Conservation (phyloP, 2,329 filamentous ascomycete species). For the Pestalotiopsis sp. region DNA sequence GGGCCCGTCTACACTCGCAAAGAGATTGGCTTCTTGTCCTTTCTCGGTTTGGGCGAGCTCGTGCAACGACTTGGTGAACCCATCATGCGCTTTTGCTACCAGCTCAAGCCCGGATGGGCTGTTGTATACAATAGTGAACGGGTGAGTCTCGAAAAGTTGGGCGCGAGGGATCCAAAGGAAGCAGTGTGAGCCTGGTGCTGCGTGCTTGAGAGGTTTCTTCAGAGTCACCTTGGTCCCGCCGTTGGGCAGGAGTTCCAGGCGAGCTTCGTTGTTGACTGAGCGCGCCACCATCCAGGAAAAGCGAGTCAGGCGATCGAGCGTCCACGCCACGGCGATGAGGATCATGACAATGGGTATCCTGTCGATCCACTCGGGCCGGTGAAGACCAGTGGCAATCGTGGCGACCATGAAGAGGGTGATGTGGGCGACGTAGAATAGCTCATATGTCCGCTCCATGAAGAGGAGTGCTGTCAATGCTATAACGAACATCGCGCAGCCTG, state of each 20-base stretch:
- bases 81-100: not conserved
- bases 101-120: not conserved
- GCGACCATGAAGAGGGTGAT: not conserved
- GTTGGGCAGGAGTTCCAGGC: not conserved
- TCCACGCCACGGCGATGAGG: constrained; percentile 51
- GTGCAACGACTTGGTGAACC: not conserved
- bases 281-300: constrained; percentile 63
- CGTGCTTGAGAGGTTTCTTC: not conserved
- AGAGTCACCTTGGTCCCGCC: not conserved
- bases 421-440: not conserved
- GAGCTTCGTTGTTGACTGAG: not conserved
- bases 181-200: not conserved
- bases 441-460: not conserved
- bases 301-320: constrained; percentile 69
- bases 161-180: not conserved
- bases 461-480: not conserved
- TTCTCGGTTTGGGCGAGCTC: not conserved
- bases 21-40: not conserved
- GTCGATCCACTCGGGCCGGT: not conserved
- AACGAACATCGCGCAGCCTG: not conserved
- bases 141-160: not conserved
- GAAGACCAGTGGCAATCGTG: not conserved
- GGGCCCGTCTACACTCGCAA: not conserved
- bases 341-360: not conserved
- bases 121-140: not conserved